Percentiles rank a stretch among this genome's conserved stretches.
These are phyloP conservation scores for Sporothrix globosa DNA, from an alignment of 2,329 filamentous ascomycete species.

Conservation along the genomic window DNA sequence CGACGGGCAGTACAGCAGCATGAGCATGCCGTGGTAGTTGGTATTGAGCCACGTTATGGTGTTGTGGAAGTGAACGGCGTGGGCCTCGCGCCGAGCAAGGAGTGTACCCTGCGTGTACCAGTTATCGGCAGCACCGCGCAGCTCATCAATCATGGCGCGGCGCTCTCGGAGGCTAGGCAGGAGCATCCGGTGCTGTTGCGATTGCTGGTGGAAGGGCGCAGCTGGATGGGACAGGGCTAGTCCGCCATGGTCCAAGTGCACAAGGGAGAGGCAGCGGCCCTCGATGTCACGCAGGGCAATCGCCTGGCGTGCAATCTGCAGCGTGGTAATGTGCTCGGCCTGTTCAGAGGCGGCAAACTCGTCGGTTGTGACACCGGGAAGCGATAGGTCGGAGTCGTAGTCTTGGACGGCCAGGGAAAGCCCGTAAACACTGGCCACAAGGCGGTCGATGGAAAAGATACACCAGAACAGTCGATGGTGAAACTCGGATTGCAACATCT, in stretches of 20 bases:
- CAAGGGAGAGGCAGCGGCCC: constrained; percentile 45
- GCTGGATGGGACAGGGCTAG: constrained; percentile 9
- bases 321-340: constrained; percentile 45
- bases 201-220: constrained; percentile 20
- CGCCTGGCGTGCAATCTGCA: constrained; percentile 51
- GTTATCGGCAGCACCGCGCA: constrained; percentile 49
- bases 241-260: constrained; percentile 39
- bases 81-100: constrained; percentile 47
- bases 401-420: constrained; percentile 48
- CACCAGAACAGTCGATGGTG: constrained; percentile 50
- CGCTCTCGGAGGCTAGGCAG: constrained; percentile 40
- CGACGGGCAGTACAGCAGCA: constrained; percentile 50
- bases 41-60: constrained; percentile 51
- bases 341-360: constrained; percentile 50
- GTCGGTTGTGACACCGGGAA: constrained; percentile 50
- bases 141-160: constrained; percentile 42
- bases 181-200: constrained; percentile 16
- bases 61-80: constrained; percentile 52
- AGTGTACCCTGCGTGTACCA: constrained; percentile 53
- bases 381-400: constrained; percentile 47
- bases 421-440: constrained; percentile 50
- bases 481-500: constrained; percentile 39
- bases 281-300: constrained; percentile 51
- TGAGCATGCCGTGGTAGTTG: constrained; percentile 50
- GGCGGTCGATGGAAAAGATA: constrained; percentile 50